Base-by-base conservation (phyloP, 345 rosid species). In the Clausena lansium region DNA sequence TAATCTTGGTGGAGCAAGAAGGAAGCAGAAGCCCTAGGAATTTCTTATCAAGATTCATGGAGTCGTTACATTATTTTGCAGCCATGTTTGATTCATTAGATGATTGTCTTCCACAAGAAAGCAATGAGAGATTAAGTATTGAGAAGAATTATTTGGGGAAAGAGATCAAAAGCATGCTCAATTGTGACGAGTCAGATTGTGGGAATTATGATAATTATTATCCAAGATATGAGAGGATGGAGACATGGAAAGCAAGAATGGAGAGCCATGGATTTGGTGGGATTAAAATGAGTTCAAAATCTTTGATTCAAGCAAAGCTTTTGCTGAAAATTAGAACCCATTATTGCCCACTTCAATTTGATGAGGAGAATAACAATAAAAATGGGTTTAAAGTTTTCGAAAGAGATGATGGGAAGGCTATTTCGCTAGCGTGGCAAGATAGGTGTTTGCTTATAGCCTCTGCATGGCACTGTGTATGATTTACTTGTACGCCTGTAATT, bases 41-140 rank as follows among this genome's bases (percentile, higher is more conserved):
- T 61, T 91, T 91, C 81, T 54, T 91, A 1, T 82, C 93, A 19
- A 87, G 88, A 75, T 89, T 91, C 81, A 89, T 87, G 89, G 95
- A 89, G 58, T 89, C 90, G 27, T 36, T 91, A 7, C 95, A 91
- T 70, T 87, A 87, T 60, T 88, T 84, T 25, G 90, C 93, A 0
- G 95, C 95, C 47, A 89, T 91, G 91, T 91, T 89, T 13, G 95
- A 89, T 82, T 91, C 95, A 0, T 68, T 91, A 54, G 93, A 91
- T 15, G 91, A 91, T 71, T 88, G 88, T 39, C 86, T 91, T 2
- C 93, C 93, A 0, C 52, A 77, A 58, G 91, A 88, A 25, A 91
- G 95, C 80, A 6, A 66, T 1, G 88, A 91, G 67, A 78, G 95
- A 50, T 67, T 87, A 25, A 76, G 85, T 64, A 89, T 91, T 1